Base-by-base conservation (phyloP, 352 stramenopile species). In the Globisporangium lucens region DNA sequence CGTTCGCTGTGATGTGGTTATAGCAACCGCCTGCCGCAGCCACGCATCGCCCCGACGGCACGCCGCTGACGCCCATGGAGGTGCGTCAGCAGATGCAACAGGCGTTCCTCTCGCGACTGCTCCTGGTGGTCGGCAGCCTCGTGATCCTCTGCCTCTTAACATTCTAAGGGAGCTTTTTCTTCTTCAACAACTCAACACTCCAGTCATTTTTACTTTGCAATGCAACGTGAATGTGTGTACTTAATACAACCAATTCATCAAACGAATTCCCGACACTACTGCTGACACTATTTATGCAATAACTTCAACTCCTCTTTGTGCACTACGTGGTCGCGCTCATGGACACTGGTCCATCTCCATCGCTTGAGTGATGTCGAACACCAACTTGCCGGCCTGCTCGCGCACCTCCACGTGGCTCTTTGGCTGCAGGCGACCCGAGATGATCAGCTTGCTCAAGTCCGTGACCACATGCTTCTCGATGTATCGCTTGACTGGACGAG, bases 381-480 rank as follows among this genome's bases (percentile, higher is more conserved):
- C 70, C 20, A 92, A 53, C 27, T 85, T 76, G n/a, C 77, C 81
- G 53, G 66, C 52, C 20, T n/a, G 66, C 49, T 85, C 82, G 2
- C 68, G 67, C 47, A 93, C 76, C 17, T 88, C 69, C 27, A 94
- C 83, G 65, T 91, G 80, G 65, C 80, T 83, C 73, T 91, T 93
- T 22, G 85, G 64, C 33, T 78, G 69, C 24, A 94, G 66, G 47
- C 79, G 62, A 0, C 83, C 82, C 0, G 74, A 70, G 43, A 91
- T 84, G 58, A 91, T 86, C 46, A 94, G 70, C 52, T 87, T 85
- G 69, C 83, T 94, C 66, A 94, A 49, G 49, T 90, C 81, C 1
- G 97, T 99, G 22, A 98, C 93, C 3, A 99, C 74, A 59, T 97
- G 85, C 62, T 97, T 92, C 78, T 99, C 94, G 49, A 99, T 90